Percentiles rank a stretch among this genome's conserved stretches.
Evolutionary conservation across 495 filamentous ascomycete species (phyloP).

Genomic region (Jackrogersella minutella): DNA sequence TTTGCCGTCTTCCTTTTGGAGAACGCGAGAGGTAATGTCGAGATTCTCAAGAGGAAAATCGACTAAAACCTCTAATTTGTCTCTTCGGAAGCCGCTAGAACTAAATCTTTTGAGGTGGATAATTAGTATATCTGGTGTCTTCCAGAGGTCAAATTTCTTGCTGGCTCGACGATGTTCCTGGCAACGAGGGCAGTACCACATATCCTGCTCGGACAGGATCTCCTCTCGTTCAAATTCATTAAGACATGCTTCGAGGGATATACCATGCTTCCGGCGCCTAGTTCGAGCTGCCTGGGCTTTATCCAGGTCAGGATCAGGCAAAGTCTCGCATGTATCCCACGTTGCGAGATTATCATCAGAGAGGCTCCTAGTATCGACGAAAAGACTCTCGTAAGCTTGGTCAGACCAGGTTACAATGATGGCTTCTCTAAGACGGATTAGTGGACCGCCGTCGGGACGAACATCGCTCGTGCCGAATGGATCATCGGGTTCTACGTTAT

Average conservation of each 20-base stretch:
- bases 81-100: conserved; percentile 73
- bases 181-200: conserved; percentile 96
- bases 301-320: conserved; percentile 73
- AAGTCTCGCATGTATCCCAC: conserved; percentile 56
- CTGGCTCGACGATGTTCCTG: conserved; percentile 89
- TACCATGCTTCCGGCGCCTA: conserved; percentile 72
- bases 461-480: conserved; percentile 28
- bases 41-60: conserved; percentile 90
- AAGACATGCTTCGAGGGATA: conserved; percentile 89
- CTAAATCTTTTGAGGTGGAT: conserved; percentile 97
- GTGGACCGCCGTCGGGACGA: conserved; percentile 60
- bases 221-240: conserved; percentile 94
- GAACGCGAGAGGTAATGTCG: conserved; percentile 81
- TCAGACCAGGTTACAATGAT: conserved; percentile 85
- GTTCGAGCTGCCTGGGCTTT: conserved; percentile 65
- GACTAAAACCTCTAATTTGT: conserved; percentile 91
- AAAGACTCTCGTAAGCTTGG: conserved; percentile 72
- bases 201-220: conserved; percentile 89
- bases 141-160: conserved; percentile 98
- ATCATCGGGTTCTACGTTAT: conserved; percentile 21
- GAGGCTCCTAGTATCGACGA: conserved; percentile 56
- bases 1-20: conserved; percentile 78
- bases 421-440: conserved; percentile 79
- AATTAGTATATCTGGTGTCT: conserved; percentile 90
- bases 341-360: conserved; percentile 52